Evolutionary conservation across 2,329 filamentous ascomycete genomes (phyloP).

Genomic region (Tolypocladium ophioglossoides): DNA sequence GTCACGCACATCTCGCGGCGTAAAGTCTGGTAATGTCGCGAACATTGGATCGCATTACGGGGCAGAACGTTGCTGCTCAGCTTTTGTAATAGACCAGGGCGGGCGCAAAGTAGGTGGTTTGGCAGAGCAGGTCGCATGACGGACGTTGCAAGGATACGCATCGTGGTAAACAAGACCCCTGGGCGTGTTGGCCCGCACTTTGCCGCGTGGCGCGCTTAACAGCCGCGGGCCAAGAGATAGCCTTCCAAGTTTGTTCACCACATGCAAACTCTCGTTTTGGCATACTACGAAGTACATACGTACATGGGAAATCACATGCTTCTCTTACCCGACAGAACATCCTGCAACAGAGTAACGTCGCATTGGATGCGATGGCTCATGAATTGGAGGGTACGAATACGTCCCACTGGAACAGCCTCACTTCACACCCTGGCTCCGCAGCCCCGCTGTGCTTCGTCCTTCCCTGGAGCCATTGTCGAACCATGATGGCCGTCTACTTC

Average conservation of each 20-base stretch:
- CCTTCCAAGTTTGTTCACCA: not conserved
- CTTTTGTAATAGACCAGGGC: not conserved
- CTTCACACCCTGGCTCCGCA: not conserved
- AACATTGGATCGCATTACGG: constrained; percentile 34
- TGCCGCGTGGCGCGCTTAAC: constrained; percentile 4
- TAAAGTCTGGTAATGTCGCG: constrained; percentile 53
- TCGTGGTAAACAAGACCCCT: not conserved
- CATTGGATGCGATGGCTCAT: not conserved
- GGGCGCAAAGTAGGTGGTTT: not conserved
- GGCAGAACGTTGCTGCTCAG: not conserved
- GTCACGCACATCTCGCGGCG: constrained; percentile 55
- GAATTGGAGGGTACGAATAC: not conserved
- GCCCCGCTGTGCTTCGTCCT: not conserved
- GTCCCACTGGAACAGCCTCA: not conserved
- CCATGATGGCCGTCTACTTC: too few species aligned
- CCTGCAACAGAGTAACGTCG: not conserved
- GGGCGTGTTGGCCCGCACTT: not conserved
- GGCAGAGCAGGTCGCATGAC: not conserved
- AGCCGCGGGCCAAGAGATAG: constrained; percentile 1
- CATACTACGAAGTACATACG: too few species aligned
- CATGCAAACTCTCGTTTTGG: not conserved
- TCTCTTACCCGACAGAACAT: not conserved
- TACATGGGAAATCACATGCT: not conserved
- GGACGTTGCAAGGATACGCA: not conserved
- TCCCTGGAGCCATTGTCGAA: not conserved